phyloP scores from a whole-genome alignment of 1,284 basidiomycete genomes.

The Ustilago vetiveriae region DNA sequence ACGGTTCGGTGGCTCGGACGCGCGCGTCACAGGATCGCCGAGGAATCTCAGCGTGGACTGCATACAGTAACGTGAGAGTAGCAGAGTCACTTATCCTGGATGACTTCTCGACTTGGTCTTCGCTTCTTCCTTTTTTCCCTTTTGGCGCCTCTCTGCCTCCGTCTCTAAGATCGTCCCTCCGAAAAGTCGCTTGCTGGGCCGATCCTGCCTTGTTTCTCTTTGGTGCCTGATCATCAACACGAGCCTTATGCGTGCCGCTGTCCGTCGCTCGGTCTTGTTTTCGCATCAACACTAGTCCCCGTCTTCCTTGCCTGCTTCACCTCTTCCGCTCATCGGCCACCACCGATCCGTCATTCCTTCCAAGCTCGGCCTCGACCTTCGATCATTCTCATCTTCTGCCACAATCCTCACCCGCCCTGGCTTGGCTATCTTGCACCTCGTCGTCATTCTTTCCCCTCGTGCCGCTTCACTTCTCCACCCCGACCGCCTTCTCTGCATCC shows the following conservation, averaged over 20 bases:
- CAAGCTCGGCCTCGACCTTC: constrained; percentile 8
- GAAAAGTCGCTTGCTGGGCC: too few species aligned
- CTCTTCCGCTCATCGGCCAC: neutral
- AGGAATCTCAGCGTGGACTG: constrained; percentile 2
- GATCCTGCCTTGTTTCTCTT: too few species aligned
- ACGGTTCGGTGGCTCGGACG: constrained; percentile 2
- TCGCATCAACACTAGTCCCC: constrained; percentile 23
- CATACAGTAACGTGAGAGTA: too few species aligned
- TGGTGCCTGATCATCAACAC: constrained; percentile 1
- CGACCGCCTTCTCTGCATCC: constrained; percentile 24
- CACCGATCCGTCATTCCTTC: too few species aligned
- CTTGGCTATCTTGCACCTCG: constrained; percentile 2
- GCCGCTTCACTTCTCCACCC: constrained; percentile 12
- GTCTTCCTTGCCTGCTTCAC: constrained; percentile 5
- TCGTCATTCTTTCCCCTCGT: neutral
- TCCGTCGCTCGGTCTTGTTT: constrained; percentile 33
- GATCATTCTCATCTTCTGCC: constrained; percentile 15
- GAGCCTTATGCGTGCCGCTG: constrained; percentile 44
- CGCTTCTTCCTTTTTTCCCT: too few species aligned
- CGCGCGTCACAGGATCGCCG: constrained; percentile 10
- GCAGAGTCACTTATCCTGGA: too few species aligned
- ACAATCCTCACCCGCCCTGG: neutral
- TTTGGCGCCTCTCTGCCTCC: too few species aligned
- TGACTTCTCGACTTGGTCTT: too few species aligned
- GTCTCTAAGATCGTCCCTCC: too few species aligned